A percentile compares a stretch with the other conserved stretches of the same genome.
These are phyloP conservation scores for Fusarium sp. DNA, from an alignment of 2,329 filamentous ascomycete genomes.

Conservation along the genomic window DNA sequence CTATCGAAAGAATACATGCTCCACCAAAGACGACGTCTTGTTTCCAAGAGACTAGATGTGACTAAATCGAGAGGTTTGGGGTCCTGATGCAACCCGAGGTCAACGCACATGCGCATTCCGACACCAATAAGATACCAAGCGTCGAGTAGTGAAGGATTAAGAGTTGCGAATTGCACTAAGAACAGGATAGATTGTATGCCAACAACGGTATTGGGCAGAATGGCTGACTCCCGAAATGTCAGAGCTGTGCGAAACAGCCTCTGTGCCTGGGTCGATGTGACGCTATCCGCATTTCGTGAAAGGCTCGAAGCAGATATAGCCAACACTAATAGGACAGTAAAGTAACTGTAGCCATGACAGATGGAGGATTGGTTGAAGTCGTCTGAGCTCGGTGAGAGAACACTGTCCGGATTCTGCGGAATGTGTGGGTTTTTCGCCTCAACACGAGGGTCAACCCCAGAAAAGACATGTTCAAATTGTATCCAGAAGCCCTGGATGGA, in stretches of 20 bases:
- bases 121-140: constrained; percentile 27
- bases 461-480: constrained; percentile 24
- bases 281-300: constrained; percentile 16
- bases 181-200: constrained; percentile 7
- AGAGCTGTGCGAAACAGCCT: constrained; percentile 3
- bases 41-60: constrained; percentile 1
- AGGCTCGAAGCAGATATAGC: constrained; percentile 22
- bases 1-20: constrained; percentile 20
- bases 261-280: constrained; percentile 11
- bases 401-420: background rate
- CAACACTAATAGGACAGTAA: background rate
- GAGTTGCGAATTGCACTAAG: constrained; percentile 13
- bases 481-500: constrained; percentile 25
- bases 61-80: background rate
- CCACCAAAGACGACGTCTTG: constrained; percentile 20
- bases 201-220: constrained; percentile 11
- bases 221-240: constrained; percentile 3
- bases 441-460: background rate
- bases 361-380: constrained; percentile 6
- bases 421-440: too few relatives aligned
- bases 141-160: constrained; percentile 12
- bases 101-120: constrained; percentile 23
- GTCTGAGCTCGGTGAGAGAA: background rate
- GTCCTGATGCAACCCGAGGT: constrained; percentile 20
- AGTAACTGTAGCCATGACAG: constrained; percentile 9